Base-by-base conservation (phyloP, 768 basidiomycete species). In the Clitopilus passeckerianus region DNA sequence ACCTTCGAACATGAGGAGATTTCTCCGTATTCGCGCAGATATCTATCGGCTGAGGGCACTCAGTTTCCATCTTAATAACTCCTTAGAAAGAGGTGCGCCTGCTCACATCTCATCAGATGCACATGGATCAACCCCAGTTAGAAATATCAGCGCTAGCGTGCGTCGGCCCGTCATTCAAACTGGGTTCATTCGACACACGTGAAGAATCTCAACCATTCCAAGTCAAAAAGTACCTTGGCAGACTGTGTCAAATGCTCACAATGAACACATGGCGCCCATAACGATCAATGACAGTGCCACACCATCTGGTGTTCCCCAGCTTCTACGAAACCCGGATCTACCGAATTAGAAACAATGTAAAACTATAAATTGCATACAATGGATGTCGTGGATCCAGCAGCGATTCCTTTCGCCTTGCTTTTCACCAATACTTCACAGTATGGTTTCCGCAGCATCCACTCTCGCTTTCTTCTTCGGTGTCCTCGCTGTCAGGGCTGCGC, bases 401-500 rank as follows among this genome's bases (percentile, higher is more conserved):
- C 46, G 46, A 50, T 14, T 41, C 20, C 46, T 22, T n/a, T 50
- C 16, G 46, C 46, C 20, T 50, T 50, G 3, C 46, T 18, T 20
- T 22, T 22, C 18, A 50, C 46, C 20, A 22, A 22, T 22, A 50
- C n/a, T 50, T 50, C 5, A 50, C 44, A 50, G 46, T 18, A 50
- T 50, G 46, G 22, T 50, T 22, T 23, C 20, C 20, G 46, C 46
- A 50, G 46, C 46, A 18, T 50, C 22, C n/a, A 50, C 46, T 20
- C 46, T 50, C 18, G 46, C 54, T 53, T 23, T 27, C 12, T 56
- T 64, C 56, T 43, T 64, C 16, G 57, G 43, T 54, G 56, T 54
- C 46, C 23, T 44, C 33, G 53, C 46, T 30, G 58, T 52, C 30
- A 34, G 41, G 15, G 66, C 64, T 5, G 63, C 64, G 5, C 61